phyloP scores from a whole-genome alignment of 768 basidiomycete genomes.

The Suillus decipiens region DNA sequence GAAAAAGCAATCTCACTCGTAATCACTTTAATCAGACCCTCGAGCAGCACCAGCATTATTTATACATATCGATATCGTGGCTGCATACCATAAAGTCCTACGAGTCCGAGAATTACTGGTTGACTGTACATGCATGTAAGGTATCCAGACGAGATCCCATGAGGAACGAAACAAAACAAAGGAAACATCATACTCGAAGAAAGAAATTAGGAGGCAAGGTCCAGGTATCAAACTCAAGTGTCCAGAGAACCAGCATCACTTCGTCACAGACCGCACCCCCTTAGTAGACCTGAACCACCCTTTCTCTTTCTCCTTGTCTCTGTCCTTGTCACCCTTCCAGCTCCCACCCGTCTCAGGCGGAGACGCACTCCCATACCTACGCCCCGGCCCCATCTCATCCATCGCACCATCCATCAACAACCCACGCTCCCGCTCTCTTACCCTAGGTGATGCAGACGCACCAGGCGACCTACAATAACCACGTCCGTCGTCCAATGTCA shows the following conservation, averaged over 20 bases:
- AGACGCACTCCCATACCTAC: slow-evolving; percentile 16
- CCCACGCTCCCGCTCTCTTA: neutral
- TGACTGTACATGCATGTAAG: neutral
- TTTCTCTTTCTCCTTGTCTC: neutral
- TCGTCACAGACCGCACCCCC: slow-evolving; percentile 6
- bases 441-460: slow-evolving; percentile 14
- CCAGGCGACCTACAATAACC: slow-evolving; percentile 11
- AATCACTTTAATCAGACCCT: neutral
- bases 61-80: neutral
- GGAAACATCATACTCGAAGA: neutral
- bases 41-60: neutral
- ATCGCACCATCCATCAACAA: slow-evolving; percentile 22
- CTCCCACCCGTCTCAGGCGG: neutral
- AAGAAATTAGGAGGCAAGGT: neutral
- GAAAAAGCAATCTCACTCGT: neutral
- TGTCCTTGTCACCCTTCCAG: slow-evolving; percentile 2
- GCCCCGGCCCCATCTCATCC: slow-evolving; percentile 44
- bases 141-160: neutral
- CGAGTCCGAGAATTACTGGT: neutral
- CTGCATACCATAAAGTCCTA: neutral
- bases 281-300: slow-evolving; percentile 3
- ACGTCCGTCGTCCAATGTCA: neutral
- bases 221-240: neutral
- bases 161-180: slow-evolving; percentile 2
- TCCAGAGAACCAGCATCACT: neutral